A percentile compares a stretch with the other conserved stretches of the same genome.
These are phyloP conservation scores for Fusarium drepaniforme DNA, from an alignment of 2,329 filamentous ascomycete genomes.

Conservation along the genomic window DNA sequence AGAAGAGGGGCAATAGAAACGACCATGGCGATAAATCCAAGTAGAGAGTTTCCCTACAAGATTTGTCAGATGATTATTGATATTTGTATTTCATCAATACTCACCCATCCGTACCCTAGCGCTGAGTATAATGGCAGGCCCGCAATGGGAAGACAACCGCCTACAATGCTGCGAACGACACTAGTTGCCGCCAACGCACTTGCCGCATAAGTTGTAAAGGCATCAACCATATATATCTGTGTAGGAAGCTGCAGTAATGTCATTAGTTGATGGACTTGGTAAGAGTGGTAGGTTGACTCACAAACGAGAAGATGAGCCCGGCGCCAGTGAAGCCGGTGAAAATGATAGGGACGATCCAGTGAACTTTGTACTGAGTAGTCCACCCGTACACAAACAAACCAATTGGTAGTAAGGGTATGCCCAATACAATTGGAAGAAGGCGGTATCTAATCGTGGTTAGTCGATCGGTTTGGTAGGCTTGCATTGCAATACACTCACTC, in stretches of 20 bases:
- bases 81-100: rapidly evolving
- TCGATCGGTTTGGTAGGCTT: no score
- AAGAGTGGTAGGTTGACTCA: neutral
- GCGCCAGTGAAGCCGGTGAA: conserved; percentile 19
- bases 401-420: neutral
- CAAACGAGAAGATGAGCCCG: conserved; percentile 21
- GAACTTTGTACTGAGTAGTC: conserved; percentile 14
- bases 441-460: conserved; percentile 1
- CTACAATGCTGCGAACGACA: conserved; percentile 16
- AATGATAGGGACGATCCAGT: conserved; percentile 23
- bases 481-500: neutral
- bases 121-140: conserved; percentile 9
- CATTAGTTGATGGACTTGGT: neutral
- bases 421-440: conserved; percentile 8
- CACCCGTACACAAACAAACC: conserved; percentile 13
- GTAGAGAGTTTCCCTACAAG: conserved; percentile 9
- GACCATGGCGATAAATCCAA: conserved; percentile 5
- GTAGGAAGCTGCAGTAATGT: neutral
- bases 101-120: conserved; percentile 19
- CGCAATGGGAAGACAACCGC: conserved; percentile 11
- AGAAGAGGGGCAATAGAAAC: conserved; percentile 15
- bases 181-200: conserved; percentile 20
- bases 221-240: conserved; percentile 23
- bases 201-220: conserved; percentile 15
- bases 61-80: neutral